Base-by-base conservation (phyloP, 164 flowering plant species). In the Vitis rotundifolia region DNA sequence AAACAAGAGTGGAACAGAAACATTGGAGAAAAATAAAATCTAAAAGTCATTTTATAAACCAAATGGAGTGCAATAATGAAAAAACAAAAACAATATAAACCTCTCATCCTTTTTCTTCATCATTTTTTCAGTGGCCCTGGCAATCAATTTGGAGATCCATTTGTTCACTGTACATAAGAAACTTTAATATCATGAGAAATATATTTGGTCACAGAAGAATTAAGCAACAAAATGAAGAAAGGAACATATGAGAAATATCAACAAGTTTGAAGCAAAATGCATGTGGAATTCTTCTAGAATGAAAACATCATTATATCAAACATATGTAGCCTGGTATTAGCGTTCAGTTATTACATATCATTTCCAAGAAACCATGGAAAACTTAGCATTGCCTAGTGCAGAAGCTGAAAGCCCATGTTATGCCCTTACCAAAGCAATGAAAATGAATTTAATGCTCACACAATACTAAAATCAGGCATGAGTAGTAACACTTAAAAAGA, bases 21-120 rank as follows among this genome's bases (percentile, higher is more conserved):
- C 44, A 53, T 13, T 15, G 28, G 26, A 49, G 60, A 15, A 57
- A 15, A 50, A 16, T 15, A 14, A 9, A 14, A 19, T 6, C 15
- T 4, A 49, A 60, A 11, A 37, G 44, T 28, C 54, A 60, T 49
- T 64, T 49, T 18, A 15, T 18, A 7, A 10, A 18, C 49, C 11
- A 5, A 52, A 59, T 26, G 9, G 44, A 56, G 28, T 56, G 13
- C 15, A 19, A 50, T 26, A 50, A 28, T 49, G 50, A 44, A 48
- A 51, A 13, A 37, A 10, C 16, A 8, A 49, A 31, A 68, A 52
- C 28, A 14, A 22, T 19, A 9, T 15, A 19, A 79, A 95, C 99
- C 99, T 89, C 67, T 91, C 97, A 89, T 95, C 99, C 78, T 95
- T 95, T 71, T 92, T 91, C 79, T 88, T 88, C 98, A 95, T 95